Percentiles rank a stretch among this genome's conserved stretches.
Conservation (phyloP, 2,329 filamentous ascomycete species). For the Neofusicoccum sp. region DNA sequence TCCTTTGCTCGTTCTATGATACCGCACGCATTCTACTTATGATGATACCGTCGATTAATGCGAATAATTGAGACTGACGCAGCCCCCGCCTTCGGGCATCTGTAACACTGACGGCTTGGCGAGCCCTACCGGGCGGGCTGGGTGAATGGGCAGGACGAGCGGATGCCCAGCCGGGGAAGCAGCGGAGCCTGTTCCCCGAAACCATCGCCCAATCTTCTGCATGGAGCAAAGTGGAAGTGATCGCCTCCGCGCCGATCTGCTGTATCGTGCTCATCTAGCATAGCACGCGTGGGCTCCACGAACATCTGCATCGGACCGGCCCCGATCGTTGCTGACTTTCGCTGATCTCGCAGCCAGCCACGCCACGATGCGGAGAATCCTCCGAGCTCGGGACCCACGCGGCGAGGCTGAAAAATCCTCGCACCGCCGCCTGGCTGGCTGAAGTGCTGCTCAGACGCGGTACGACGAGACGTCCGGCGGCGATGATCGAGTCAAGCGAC, state of each 20-base stretch:
- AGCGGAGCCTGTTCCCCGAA: background rate
- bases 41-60: background rate
- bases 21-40: background rate
- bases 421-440: no score
- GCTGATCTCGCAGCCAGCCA: no score
- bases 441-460: no score
- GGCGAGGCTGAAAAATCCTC: no score
- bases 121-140: background rate
- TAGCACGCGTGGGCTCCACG: background rate
- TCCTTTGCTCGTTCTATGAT: background rate
- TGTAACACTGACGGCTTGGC: background rate
- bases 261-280: background rate
- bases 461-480: no score
- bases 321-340: background rate
- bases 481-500: background rate
- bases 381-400: no score
- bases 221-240: background rate
- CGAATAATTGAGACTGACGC: background rate
- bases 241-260: background rate
- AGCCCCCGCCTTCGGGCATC: background rate
- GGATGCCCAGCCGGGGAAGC: background rate
- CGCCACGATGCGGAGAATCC: no score
- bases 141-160: background rate
- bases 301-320: background rate
- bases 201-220: background rate